Evolutionary conservation across 345 rosid genomes (phyloP).

Genomic region (Euclidium syriacum): DNA sequence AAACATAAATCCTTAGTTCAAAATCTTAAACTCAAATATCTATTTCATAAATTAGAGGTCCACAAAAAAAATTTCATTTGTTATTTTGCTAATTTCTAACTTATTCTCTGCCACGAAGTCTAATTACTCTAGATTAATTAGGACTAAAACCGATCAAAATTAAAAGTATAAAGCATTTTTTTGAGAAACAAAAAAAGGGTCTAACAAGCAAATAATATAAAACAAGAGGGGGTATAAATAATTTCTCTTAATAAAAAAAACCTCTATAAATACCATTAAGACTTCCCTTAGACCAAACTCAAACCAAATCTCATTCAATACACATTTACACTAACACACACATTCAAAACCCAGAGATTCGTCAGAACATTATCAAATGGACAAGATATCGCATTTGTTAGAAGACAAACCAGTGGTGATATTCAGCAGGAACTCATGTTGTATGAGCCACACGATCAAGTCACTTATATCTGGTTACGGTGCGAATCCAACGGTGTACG

Average conservation of each 20-base stretch:
- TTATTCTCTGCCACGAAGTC: too few relatives aligned
- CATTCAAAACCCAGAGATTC: too few relatives aligned
- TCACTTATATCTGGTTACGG: slow-evolving; percentile 33
- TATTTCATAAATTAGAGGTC: too few relatives aligned
- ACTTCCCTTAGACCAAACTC: slow-evolving; percentile 11
- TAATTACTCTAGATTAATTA: too few relatives aligned
- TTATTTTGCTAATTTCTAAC: too few relatives aligned
- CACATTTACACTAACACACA: background rate
- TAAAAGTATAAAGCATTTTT: background rate
- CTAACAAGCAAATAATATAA: background rate
- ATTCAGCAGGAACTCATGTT: slow-evolving; percentile 58
- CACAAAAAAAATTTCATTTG: too few relatives aligned
- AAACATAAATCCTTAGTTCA: too few relatives aligned
- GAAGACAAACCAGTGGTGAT: slow-evolving; percentile 73
- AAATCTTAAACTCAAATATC: too few relatives aligned
- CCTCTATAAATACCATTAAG: slow-evolving; percentile 20
- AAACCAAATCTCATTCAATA: slow-evolving; percentile 11
- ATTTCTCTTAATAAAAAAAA: background rate
- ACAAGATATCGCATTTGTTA: slow-evolving; percentile 44
- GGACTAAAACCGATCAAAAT: background rate
- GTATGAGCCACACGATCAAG: slow-evolving; percentile 55
- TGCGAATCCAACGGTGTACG: slow-evolving; percentile 29
- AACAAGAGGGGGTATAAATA: background rate
- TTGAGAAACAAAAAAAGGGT: background rate
- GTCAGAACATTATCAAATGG: slow-evolving; percentile 39